Base-by-base conservation (phyloP, 352 stramenopile species). In the Phytophthora lateralis region DNA sequence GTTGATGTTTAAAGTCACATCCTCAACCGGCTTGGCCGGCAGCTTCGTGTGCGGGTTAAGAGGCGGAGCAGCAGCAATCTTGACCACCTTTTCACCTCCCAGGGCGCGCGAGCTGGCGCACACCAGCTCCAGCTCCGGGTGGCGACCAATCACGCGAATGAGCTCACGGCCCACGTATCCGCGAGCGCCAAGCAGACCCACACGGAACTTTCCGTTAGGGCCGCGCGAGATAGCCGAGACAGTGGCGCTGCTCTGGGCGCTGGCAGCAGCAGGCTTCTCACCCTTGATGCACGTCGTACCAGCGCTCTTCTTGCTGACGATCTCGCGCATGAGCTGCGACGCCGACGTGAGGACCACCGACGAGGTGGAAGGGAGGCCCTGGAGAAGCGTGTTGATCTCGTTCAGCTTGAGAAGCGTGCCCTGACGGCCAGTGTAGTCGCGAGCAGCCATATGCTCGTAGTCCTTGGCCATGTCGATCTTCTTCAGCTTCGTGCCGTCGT, bases 321-420 rank as follows among this genome's bases (percentile, higher is more conserved):
- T 92, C 74, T 95, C 87, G 29, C 77, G 79, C 59, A 85, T 85
- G 24, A 97, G 80, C 55, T 80, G 74, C 11, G 74, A 85, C 2
- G 89, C 86, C 14, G 86, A 94, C n/a, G 85, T 95, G 43, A 97
- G 82, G 32, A 89, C 81, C 26, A 97, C 89, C 0, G 89, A 93
- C 15, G 88, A 94, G 17, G 82, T 81, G 34, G 74, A 76, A 12
- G 89, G 87, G 30, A 96, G 66, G 30, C 78, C 78, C 54, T 93
- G 73, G 38, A 96, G 69, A 17, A 97, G 75, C 29, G 75, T 71
- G 68, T 96, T 89, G 67, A 97, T 96, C 72, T 97, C 89, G 53
- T 95, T 96, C 14, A 97, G 76, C 78, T 97, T 96, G 51, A 97
- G 78, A n/a, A 96, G 78, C 51, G 89, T 97, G 46, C 89, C 89